Base-by-base conservation (phyloP, 2,329 filamentous ascomycete genomes). In the Proliferodiscus dingleyae region DNA sequence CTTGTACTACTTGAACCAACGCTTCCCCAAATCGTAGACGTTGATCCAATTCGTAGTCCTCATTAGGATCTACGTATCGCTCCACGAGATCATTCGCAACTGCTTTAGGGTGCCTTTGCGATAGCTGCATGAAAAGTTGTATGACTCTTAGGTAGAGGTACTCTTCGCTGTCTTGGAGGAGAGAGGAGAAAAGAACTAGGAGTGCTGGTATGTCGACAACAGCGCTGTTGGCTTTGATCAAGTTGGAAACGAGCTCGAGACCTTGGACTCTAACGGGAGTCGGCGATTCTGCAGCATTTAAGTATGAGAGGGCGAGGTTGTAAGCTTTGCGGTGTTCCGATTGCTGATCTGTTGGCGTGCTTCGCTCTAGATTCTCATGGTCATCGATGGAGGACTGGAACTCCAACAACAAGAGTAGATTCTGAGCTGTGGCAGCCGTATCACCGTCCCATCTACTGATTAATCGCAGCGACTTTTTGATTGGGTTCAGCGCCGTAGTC, bases 61-160 rank as follows among this genome's bases (percentile, higher is more conserved):
- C 82, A 37, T 71, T 68, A 1, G 75, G 60, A 57, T 89, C 85
- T 15, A 85, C 64, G 53, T 88, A 89, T 33, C 79, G 74, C 19
- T 87, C 82, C 0, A 84, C 66, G 0, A 89, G 66, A 54, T 87
- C 82, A 18, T 70, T 72, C 3, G 77, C 68, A 0, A 81, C 80
- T 0, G 82, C 75, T 33, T 73, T 76, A 0, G 83, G 81, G 41
- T 87, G 83, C 45, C 70, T 73, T 50, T 72, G 66, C 0, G 82
- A 76, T 9, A 89, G 64, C 19, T 79, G 74, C 0, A 61, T 56
- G 47, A 87, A 78, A 1, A 83, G 72, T 50, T 79, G 80, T 50
- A 89, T 78, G 13, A 80, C 77, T n/a, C 79, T 74, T 2, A 84
- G 68, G 56, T 85, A 84, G 49, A 88, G 81, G 59, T 83, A 89